These are phyloP conservation scores for Acer yangbiense DNA, from an alignment of 345 rosid genomes.

Conservation along the genomic window DNA sequence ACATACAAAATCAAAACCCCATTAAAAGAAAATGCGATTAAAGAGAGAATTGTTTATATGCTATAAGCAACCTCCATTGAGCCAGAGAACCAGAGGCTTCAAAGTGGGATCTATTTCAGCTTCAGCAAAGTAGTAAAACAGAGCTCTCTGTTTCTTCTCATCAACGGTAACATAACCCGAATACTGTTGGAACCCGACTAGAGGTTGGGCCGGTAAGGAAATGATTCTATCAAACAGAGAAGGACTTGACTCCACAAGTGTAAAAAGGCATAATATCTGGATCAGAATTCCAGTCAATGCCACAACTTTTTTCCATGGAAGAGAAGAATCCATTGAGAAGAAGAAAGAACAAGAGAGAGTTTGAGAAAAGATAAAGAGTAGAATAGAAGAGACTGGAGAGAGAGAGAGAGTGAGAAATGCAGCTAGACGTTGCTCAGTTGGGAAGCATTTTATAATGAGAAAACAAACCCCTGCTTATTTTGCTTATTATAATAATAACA, in stretches of 20 bases:
- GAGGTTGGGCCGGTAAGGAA: conserved; percentile 86
- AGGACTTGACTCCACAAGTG: conserved; percentile 35
- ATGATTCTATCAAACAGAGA: conserved; percentile 49
- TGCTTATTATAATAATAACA: background rate
- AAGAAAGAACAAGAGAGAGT: conserved; percentile 25
- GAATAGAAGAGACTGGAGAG: background rate
- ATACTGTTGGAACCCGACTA: conserved; percentile 69
- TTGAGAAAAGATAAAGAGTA: background rate
- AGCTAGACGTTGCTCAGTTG: conserved; percentile 16
- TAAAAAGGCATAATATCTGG: conserved; percentile 27
- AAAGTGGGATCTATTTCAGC: conserved; percentile 74
- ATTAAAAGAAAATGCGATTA: background rate
- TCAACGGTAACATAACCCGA: conserved; percentile 90
- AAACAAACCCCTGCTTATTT: background rate
- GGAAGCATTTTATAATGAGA: conserved; percentile 35
- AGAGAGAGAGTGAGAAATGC: background rate
- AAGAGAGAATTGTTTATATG: background rate
- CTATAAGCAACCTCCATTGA: conserved; percentile 80
- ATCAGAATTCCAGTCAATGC: conserved; percentile 47
- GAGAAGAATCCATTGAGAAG: conserved; percentile 27
- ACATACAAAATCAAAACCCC: conserved; percentile 2
- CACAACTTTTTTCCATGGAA: conserved; percentile 33
- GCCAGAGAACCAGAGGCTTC: conserved; percentile 96
- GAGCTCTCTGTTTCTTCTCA: conserved; percentile 63
- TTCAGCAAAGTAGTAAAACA: conserved; percentile 96